Conservation (phyloP, 768 basidiomycete genomes). For the Suillus clintonianus region DNA sequence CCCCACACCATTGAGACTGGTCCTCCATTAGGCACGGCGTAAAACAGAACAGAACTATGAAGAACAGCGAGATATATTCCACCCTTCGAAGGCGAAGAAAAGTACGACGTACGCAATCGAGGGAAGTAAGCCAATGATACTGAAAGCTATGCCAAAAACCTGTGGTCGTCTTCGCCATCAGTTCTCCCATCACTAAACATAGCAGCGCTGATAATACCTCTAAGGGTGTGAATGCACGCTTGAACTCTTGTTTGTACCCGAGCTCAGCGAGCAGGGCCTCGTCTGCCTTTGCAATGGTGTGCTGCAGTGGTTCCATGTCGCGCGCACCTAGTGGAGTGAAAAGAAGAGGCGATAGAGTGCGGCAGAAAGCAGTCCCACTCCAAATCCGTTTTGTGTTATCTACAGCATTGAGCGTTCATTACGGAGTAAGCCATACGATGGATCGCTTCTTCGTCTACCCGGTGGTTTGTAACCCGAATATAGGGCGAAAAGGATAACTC, state of each 20-base stretch:
- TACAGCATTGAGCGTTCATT: neutral
- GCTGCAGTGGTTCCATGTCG: neutral
- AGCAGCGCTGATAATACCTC: conserved; percentile 13
- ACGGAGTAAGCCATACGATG: neutral
- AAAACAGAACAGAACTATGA: conserved; percentile 43
- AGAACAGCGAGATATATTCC: neutral
- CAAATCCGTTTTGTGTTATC: neutral
- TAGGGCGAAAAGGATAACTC: no score
- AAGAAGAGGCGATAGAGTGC: neutral
- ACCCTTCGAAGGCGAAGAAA: neutral
- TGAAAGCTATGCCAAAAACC: no score
- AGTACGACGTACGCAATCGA: conserved; percentile 7
- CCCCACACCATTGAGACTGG: conserved; percentile 50
- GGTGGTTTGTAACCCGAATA: no score
- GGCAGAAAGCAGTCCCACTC: neutral
- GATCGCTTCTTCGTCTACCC: no score
- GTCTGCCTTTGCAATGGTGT: conserved; percentile 18
- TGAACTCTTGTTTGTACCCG: conserved; percentile 31
- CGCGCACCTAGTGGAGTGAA: neutral
- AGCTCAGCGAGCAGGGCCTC: conserved; percentile 35
- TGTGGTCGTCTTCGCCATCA: no score
- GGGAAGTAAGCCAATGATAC: no score
- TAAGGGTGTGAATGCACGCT: conserved; percentile 10
- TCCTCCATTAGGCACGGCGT: conserved; percentile 54
- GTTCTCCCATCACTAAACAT: no score